Conservation (phyloP, 345 rosid genomes). For the Pistacia atlantica region DNA sequence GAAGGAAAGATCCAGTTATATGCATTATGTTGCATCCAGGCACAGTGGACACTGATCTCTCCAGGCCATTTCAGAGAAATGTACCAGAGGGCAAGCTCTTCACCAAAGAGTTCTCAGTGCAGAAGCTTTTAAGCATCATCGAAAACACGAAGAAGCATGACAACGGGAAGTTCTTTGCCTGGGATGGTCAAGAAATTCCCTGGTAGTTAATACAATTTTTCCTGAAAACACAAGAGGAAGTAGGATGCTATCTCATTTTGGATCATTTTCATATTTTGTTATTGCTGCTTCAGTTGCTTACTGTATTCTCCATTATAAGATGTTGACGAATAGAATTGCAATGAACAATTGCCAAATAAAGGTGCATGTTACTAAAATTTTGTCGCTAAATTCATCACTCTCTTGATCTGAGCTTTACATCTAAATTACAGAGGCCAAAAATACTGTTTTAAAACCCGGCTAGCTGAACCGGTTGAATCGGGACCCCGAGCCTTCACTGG, state of each 20-base stretch:
- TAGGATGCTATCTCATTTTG: too few relatives aligned
- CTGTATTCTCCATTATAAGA: neutral
- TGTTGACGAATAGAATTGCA: neutral
- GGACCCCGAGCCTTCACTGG: too few relatives aligned
- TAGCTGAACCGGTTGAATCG: too few relatives aligned
- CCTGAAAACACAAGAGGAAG: neutral
- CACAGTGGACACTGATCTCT: slow-evolving; percentile 92
- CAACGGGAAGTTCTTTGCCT: slow-evolving; percentile 90
- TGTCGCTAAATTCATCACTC: too few relatives aligned
- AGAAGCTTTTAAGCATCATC: slow-evolving; percentile 70
- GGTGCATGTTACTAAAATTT: too few relatives aligned
- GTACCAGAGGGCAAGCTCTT: slow-evolving; percentile 85
- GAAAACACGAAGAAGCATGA: slow-evolving; percentile 57
- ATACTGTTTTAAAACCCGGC: too few relatives aligned
- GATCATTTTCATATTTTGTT: too few relatives aligned
- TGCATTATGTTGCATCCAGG: slow-evolving; percentile 95
- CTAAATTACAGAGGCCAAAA: too few relatives aligned
- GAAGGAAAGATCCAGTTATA: slow-evolving; percentile 72
- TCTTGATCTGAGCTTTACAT: too few relatives aligned
- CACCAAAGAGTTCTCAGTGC: slow-evolving; percentile 77
- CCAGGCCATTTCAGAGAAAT: slow-evolving; percentile 80
- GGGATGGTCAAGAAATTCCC: slow-evolving; percentile 95
- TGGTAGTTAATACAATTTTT: slow-evolving; percentile 41
- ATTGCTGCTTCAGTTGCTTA: neutral
- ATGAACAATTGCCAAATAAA: too few relatives aligned